Base-by-base conservation (phyloP, 192 early-diverging fungal genomes). In the Podila minutissima region DNA sequence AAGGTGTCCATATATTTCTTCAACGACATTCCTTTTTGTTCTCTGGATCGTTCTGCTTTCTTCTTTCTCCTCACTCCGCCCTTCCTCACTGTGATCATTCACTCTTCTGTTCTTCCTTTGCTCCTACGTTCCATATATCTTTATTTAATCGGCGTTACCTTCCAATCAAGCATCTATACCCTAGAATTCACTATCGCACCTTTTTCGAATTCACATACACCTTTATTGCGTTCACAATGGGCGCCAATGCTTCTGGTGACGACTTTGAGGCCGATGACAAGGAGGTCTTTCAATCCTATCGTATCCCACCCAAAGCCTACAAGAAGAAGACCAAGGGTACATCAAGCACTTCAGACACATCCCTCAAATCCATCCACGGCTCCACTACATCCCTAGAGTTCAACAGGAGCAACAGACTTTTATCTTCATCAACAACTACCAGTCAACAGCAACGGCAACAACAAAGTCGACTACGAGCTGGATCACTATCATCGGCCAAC, bases 231-330 rank as follows among this genome's bases (percentile, higher is more conserved):
- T 51, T 22, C 38, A 64, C 15, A 26, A 81, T 81, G 77, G 77
- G 77, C 5, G 61, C 59, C n/a, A 81, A 81, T 48, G 22, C 67
- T 17, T 81, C 77, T 5, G 66, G 66, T 68, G 77, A 81, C 2
- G 71, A 73, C 24, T 73, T 69, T 24, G 65, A 64, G 37, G 66
- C 71, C 41, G 65, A 60, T 32, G 71, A 69, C 62, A 81, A 69
- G 28, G 77, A 81, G 51, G 77, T 81, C 57, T 81, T 73, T 51
- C 77, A 81, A 26, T 81, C 77, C 24, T 81, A 81, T 46, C 61
- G 77, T 22, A 81, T 81, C n/a, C 77, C 77, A 9, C 66, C 77
- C 8, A 67, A 68, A 35, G 70, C 77, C 31, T 81, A 81, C 69
- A 81, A 81, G 35, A 81, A 81, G 46, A 81, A 81, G 29, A 20